Evolutionary conservation across 306 rosid species (phyloP).

Genomic region (Sphenostylis stenocarpa): DNA sequence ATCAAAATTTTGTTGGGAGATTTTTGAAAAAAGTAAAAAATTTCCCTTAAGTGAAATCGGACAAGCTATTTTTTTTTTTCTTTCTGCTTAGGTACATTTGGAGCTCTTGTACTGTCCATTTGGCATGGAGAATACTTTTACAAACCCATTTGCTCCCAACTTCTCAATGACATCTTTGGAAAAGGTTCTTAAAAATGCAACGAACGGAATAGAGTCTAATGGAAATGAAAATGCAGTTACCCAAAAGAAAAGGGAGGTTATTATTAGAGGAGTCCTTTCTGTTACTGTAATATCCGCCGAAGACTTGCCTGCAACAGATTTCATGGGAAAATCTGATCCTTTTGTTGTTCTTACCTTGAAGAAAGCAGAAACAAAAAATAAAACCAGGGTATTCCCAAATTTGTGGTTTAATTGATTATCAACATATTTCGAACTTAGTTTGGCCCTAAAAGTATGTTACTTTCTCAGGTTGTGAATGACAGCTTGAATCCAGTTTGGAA

Average conservation of each 20-base stretch:
- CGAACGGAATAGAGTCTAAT: conserved; percentile 62
- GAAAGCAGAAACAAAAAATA: conserved; percentile 77
- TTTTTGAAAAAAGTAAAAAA: not conserved
- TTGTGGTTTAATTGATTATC: conserved; percentile 6
- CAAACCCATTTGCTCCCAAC: conserved; percentile 73
- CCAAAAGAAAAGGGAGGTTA: conserved; percentile 77
- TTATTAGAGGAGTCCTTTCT: conserved; percentile 87
- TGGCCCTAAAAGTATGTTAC: conserved; percentile 11
- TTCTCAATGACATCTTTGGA: conserved; percentile 84
- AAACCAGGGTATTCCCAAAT: conserved; percentile 71
- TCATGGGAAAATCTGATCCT: conserved; percentile 95
- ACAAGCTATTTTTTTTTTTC: conserved; percentile 16
- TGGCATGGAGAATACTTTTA: conserved; percentile 72
- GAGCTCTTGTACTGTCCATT: conserved; percentile 86
- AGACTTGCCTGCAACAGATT: conserved; percentile 84
- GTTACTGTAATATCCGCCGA: conserved; percentile 90
- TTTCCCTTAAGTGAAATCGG: not conserved
- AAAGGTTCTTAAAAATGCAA: conserved; percentile 66
- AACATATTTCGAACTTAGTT: conserved; percentile 3
- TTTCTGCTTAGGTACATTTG: conserved; percentile 73
- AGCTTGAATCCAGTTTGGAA: conserved; percentile 95
- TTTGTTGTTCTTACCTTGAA: conserved; percentile 78
- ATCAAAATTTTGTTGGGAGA: not conserved
- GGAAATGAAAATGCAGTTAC: conserved; percentile 60
- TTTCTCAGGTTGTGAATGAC: conserved; percentile 85